A percentile compares a stretch with the other conserved stretches of the same genome.
These are phyloP conservation scores for Purpureocillium takamizusanense DNA, from an alignment of 2,329 filamentous ascomycete genomes.

Conservation along the genomic window DNA sequence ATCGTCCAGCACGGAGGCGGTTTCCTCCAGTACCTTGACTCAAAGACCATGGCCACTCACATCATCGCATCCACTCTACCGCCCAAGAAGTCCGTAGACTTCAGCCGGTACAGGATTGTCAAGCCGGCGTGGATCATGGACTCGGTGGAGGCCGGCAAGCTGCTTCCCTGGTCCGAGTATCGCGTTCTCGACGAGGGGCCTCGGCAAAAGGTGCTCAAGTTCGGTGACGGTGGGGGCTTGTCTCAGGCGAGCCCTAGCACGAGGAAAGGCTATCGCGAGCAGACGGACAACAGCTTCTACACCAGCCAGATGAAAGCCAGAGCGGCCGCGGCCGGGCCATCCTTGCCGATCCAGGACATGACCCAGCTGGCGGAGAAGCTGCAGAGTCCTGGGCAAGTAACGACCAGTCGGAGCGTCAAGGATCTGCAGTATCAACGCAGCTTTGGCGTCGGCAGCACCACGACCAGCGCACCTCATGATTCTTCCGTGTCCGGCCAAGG, in stretches of 20 bases:
- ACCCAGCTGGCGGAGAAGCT: constrained; percentile 18
- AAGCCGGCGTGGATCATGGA: constrained; percentile 93
- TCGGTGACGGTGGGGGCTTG: constrained; percentile 52
- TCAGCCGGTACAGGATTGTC: constrained; percentile 79
- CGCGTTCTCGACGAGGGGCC: constrained; percentile 77
- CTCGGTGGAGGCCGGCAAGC: constrained; percentile 69
- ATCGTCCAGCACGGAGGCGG: constrained; percentile 91
- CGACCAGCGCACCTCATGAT: too few relatives aligned
- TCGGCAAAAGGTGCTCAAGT: constrained; percentile 66
- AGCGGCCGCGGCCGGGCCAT: constrained; percentile 10
- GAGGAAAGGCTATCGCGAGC: constrained; percentile 63
- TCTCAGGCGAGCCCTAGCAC: constrained; percentile 54
- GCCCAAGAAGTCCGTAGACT: constrained; percentile 88
- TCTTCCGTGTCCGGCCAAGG: too few relatives aligned
- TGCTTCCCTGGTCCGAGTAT: constrained; percentile 82
- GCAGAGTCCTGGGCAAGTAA: constrained; percentile 10
- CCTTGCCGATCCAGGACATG: constrained; percentile 16
- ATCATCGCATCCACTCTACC: constrained; percentile 88
- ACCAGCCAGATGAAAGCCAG: constrained; percentile 53
- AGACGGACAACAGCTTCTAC: constrained; percentile 78
- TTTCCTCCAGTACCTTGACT: constrained; percentile 89
- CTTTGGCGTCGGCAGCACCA: background rate
- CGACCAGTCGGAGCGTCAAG: background rate
- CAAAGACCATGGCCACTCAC: constrained; percentile 90
- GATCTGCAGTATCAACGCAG: background rate